phyloP scores from a whole-genome alignment of 2,329 filamentous ascomycete species.

The Pseudocercospora musae region DNA sequence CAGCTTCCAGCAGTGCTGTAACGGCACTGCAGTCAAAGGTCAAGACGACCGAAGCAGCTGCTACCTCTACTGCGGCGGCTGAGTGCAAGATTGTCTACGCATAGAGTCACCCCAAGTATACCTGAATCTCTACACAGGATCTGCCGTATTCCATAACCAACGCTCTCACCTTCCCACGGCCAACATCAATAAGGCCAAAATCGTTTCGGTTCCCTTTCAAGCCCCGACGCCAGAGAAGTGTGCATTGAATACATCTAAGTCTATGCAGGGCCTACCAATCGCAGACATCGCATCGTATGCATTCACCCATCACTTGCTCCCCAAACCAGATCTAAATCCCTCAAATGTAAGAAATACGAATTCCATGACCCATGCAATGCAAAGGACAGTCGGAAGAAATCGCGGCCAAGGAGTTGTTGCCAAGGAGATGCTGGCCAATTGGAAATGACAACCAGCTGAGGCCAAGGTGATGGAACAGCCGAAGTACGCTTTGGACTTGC shows the following conservation, averaged over 20 bases:
- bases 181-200: no score
- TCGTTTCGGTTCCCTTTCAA: background rate
- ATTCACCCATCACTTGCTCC: no score
- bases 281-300: no score
- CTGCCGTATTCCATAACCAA: background rate
- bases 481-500: background rate
- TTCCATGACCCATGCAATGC: background rate
- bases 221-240: background rate
- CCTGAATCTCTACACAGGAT: background rate
- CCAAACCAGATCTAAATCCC: no score
- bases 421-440: background rate
- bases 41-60: background rate
- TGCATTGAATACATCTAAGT: no score
- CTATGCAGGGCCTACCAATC: no score
- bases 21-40: background rate
- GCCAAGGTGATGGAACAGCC: background rate
- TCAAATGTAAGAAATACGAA: no score
- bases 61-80: background rate
- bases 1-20: background rate
- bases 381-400: background rate
- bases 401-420: background rate
- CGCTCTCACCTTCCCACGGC: no score
- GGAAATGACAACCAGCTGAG: background rate
- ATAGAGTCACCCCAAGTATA: background rate
- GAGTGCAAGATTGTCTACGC: slow-evolving; percentile 3